Evolutionary conservation across 805 yeast genomes (phyloP), one percentile per base, ranked within the genome.

Genomic region (Candida verbasci): DNA sequence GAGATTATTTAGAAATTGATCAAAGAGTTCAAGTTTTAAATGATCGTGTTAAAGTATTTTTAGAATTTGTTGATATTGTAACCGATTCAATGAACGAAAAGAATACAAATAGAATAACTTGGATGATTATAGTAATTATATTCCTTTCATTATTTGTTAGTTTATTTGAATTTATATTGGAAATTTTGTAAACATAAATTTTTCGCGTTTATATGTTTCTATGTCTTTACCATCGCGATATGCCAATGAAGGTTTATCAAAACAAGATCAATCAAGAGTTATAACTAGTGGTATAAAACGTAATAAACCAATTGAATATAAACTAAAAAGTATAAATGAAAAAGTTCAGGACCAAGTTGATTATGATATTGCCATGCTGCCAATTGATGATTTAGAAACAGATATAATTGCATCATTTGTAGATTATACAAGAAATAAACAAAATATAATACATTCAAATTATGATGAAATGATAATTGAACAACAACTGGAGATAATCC

Each of bases 71-170:
- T 53, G 96, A 89, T 51, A 84, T 93, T 37, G 80, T 93, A 45
- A 88, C 91, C 15, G 97, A 93, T 54, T 86, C 96, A 31, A 82
- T 93, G 46, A 96, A 95, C 6, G 97, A 93, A 60, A 76, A 82
- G 43, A 88, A 87, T 53, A 91, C 93, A 76, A 86, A 88, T 20
- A 71, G 95, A 49, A 86, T 93, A 41, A 89, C 97, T 1, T 80
- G 87, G 78, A 81, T 91, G 75, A 80, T 93, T 41, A 86, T 93
- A 38, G 67, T 82, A 17, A 83, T 93, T 14, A 86, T 93, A 45
- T 78, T 82, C 24, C 58, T 89, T 28, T 84, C 91, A 42, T 76
- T 91, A 30, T 55, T 78, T 16, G 95, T 93, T 24, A 83, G 95
- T 16, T 58, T 80, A 31, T 64, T 81, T 38, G 95, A 86, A 58